phyloP scores from a whole-genome alignment of 129 eudicot species.

The Rutidosis leptorrhynchoides region DNA sequence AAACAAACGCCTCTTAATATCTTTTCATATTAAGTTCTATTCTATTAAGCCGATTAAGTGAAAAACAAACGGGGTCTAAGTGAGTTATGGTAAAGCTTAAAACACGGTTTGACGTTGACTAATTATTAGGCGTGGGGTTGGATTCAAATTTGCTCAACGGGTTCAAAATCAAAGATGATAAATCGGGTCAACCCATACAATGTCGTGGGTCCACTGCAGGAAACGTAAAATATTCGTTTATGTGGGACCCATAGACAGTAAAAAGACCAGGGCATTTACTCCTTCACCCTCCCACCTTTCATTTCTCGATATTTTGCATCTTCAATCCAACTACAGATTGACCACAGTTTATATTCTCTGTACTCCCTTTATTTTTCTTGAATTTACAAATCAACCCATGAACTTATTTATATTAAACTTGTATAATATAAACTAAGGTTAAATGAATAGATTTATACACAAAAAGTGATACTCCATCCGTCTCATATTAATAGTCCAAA shows the following conservation, averaged over 20 bases:
- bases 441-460: no score
- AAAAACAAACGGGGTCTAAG: no score
- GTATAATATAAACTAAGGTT: no score
- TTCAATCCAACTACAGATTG: conserved; percentile 14
- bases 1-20: no score
- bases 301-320: conserved; percentile 18
- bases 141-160: conserved; percentile 24
- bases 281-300: conserved; percentile 34
- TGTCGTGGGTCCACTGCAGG: conserved; percentile 8
- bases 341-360: conserved; percentile 6
- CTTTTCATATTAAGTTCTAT: no score
- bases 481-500: no score
- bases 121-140: conserved; percentile 12
- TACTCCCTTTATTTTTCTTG: neutral
- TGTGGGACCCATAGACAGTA: conserved; percentile 20
- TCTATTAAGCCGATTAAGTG: no score
- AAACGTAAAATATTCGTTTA: conserved; percentile 27
- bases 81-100: neutral
- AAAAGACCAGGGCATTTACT: conserved; percentile 35
- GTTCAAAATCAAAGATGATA: conserved; percentile 16
- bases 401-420: neutral
- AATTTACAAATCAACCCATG: neutral
- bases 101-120: conserved; percentile 24
- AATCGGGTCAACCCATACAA: conserved; percentile 28
- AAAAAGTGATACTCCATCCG: no score